A percentile compares a stretch with the other conserved stretches of the same genome.
phyloP scores from a whole-genome alignment of 2,329 filamentous ascomycete genomes.

The Aspergillus intermedius region DNA sequence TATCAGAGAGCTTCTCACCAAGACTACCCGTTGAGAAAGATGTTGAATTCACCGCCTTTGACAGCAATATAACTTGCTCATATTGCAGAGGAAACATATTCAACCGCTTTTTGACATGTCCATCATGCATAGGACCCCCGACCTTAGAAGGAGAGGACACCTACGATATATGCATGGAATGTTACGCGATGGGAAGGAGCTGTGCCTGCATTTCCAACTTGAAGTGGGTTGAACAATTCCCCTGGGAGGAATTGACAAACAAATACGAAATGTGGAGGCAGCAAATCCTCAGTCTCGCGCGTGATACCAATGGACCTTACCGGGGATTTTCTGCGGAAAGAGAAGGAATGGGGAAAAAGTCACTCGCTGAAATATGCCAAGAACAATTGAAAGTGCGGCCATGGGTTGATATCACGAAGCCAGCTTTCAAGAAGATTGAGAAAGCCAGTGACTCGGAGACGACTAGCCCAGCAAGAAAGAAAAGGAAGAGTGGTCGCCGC shows the following conservation, averaged over 20 bases:
- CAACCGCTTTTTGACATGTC: constrained; percentile 92
- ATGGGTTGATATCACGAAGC: constrained; percentile 72
- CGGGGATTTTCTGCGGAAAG: constrained; percentile 58
- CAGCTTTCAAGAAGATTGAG: constrained; percentile 29
- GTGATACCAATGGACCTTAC: constrained; percentile 59
- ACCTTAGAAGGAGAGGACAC: constrained; percentile 68
- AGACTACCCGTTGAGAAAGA: constrained; percentile 57
- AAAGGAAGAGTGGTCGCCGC: constrained; percentile 49
- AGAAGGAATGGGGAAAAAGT: constrained; percentile 63
- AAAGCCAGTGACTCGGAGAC: constrained; percentile 50
- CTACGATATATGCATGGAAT: constrained; percentile 97
- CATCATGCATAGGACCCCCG: constrained; percentile 65
- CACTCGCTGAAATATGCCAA: constrained; percentile 88
- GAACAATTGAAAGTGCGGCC: constrained; percentile 74
- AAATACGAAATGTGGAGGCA: constrained; percentile 79
- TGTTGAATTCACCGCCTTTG: constrained; percentile 71
- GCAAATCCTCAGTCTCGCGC: constrained; percentile 68
- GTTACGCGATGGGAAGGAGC: constrained; percentile 93
- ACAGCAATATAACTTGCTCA: constrained; percentile 88
- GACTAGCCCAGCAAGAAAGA: constrained; percentile 56
- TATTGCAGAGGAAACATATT: constrained; percentile 97
- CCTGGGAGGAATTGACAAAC: constrained; percentile 68
- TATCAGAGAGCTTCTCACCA: constrained; percentile 78
- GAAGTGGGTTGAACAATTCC: constrained; percentile 88
- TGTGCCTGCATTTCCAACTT: constrained; percentile 81